These are phyloP conservation scores for Astrocystis sublimbata DNA, from an alignment of 495 filamentous ascomycete species.

Conservation along the genomic window DNA sequence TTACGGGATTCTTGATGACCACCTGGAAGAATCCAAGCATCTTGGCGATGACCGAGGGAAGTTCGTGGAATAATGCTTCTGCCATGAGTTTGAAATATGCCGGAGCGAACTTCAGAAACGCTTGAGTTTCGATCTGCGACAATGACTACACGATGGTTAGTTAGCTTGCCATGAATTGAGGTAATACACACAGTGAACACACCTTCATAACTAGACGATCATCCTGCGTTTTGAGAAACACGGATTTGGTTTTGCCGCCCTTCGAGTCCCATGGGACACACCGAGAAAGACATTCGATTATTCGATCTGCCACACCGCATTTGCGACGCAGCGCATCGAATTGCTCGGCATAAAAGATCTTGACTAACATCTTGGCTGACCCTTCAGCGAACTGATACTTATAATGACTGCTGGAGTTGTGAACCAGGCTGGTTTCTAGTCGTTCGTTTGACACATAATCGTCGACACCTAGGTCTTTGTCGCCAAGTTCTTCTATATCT, in stretches of 20 bases:
- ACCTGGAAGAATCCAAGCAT: conserved; percentile 99
- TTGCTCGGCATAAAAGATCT: conserved; percentile 96
- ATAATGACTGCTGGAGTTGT: conserved; percentile 83
- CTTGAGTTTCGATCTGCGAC: conserved; percentile 84
- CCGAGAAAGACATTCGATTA: conserved; percentile 90
- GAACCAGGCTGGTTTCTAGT: conserved; percentile 74
- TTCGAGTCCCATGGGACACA: conserved; percentile 99
- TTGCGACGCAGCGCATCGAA: conserved; percentile 94
- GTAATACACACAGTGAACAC: not conserved
- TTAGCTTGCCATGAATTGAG: conserved; percentile 16
- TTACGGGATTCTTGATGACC: conserved; percentile 90
- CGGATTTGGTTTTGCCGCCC: conserved; percentile 94
- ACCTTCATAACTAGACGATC: conserved; percentile 87
- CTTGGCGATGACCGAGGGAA: conserved; percentile 96
- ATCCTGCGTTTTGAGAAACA: conserved; percentile 97
- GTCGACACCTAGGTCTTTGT: conserved; percentile 32
- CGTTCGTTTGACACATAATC: conserved; percentile 49
- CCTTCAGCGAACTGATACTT: conserved; percentile 94
- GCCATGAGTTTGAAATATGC: conserved; percentile 98
- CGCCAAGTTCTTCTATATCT: conserved; percentile 21
- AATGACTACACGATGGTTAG: conserved; percentile 55
- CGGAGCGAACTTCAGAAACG: conserved; percentile 92
- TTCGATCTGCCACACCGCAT: conserved; percentile 88
- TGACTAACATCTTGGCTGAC: conserved; percentile 90
- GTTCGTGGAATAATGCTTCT: conserved; percentile 90